A percentile compares a stretch with the other conserved stretches of the same genome.
phyloP scores from a whole-genome alignment of 2,329 filamentous ascomycete genomes.

The Cryphonectria radicalis region DNA sequence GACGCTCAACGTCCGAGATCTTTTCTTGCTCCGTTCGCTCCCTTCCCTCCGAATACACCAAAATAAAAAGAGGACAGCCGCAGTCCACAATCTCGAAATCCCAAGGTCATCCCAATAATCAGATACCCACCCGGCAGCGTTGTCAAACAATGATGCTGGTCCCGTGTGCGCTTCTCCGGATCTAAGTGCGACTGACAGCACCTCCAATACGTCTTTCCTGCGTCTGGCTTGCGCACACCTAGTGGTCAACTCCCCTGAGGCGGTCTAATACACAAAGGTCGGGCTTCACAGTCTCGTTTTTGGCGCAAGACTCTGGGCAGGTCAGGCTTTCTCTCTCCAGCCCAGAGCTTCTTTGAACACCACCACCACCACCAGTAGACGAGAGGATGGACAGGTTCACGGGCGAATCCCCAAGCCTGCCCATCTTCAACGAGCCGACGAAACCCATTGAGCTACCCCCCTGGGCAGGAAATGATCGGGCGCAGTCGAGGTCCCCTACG shows the following conservation, averaged over 20 bases:
- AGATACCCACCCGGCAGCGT: not conserved
- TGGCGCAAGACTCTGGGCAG: not conserved
- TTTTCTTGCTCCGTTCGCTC: not conserved
- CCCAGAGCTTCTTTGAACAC: not conserved
- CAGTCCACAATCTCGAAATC: not conserved
- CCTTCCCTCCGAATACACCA: not conserved
- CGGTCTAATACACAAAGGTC: not conserved
- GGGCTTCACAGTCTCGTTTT: not conserved
- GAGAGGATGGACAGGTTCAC: constrained; percentile 30
- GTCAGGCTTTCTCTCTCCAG: not conserved
- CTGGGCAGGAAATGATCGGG: constrained; percentile 39
- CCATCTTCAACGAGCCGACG: constrained; percentile 27
- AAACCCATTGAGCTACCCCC: constrained; percentile 26
- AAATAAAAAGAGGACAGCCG: not conserved
- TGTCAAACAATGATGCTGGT: constrained; percentile 22
- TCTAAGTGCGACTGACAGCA: constrained; percentile 29
- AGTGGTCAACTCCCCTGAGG: not conserved
- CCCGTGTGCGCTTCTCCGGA: constrained; percentile 11
- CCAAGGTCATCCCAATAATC: not conserved
- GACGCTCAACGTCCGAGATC: constrained; percentile 9
- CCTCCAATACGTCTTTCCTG: constrained; percentile 10
- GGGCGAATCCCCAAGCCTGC: constrained; percentile 27
- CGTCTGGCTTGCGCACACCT: constrained; percentile 18
- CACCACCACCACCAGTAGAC: not conserved
- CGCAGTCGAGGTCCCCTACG: constrained; percentile 39